phyloP scores from a whole-genome alignment of 371 early-diverging fungal species.

The Mortierella sp. region DNA sequence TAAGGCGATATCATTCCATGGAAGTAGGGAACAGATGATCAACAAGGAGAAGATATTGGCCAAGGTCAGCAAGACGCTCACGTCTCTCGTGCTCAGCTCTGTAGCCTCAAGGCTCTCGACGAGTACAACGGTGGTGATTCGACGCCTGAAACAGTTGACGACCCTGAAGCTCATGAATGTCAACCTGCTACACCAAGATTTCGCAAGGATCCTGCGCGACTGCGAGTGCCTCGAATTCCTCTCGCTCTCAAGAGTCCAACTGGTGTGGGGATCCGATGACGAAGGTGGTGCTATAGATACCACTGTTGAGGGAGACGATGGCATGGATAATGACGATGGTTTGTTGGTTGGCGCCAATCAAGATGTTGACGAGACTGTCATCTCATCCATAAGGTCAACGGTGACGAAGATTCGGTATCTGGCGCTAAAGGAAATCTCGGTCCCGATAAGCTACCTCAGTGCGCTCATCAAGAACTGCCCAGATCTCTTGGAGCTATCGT shows the following conservation, averaged over 20 bases:
- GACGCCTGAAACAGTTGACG: constrained; percentile 19
- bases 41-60: constrained; percentile 25
- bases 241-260: constrained; percentile 25
- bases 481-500: constrained; percentile 36
- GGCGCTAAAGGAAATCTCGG: constrained; percentile 27
- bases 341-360: background rate
- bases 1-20: constrained; percentile 22
- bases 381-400: background rate
- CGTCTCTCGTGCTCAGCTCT: constrained; percentile 27
- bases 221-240: constrained; percentile 37
- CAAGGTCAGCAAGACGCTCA: constrained; percentile 19
- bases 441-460: constrained; percentile 9
- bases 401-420: constrained; percentile 34
- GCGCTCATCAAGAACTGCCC: constrained; percentile 32
- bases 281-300: background rate
- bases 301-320: background rate
- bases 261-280: background rate
- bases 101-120: constrained; percentile 3
- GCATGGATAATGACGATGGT: background rate
- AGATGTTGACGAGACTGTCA: background rate
- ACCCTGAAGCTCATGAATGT: constrained; percentile 32
- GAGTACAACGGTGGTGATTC: constrained; percentile 15
- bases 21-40: constrained; percentile 22
- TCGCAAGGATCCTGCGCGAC: constrained; percentile 15
- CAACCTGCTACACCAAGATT: constrained; percentile 1